phyloP scores from a whole-genome alignment of 805 yeast genomes.

The Starmerella vaccinii region DNA sequence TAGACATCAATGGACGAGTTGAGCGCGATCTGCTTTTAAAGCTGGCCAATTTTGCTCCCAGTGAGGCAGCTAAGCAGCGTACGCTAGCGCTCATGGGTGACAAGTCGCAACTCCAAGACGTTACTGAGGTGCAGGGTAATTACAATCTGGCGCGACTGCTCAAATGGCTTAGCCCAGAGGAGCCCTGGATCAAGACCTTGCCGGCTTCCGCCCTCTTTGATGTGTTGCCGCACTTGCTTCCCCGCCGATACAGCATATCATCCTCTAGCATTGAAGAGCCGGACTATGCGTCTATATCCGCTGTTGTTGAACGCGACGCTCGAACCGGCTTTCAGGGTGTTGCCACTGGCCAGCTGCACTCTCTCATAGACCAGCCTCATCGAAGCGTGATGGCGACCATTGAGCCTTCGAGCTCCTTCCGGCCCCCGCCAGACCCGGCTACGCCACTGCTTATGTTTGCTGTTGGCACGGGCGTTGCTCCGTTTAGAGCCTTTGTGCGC shows the following conservation, averaged over 20 bases:
- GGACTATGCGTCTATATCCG: conserved; percentile 57
- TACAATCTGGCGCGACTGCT: conserved; percentile 46
- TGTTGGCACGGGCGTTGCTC: conserved; percentile 88
- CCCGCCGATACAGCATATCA: conserved; percentile 78
- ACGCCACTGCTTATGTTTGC: conserved; percentile 72
- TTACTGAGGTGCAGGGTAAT: neutral
- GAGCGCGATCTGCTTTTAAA: conserved; percentile 61
- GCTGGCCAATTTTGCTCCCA: conserved; percentile 64
- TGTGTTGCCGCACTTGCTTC: conserved; percentile 56
- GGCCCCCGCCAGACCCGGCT: conserved; percentile 60
- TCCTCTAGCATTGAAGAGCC: conserved; percentile 65
- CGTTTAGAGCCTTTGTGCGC: conserved; percentile 74
- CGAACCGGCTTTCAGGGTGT: conserved; percentile 19
- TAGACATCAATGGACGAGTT: conserved; percentile 71
- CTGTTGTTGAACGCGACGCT: conserved; percentile 51
- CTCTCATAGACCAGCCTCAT: neutral
- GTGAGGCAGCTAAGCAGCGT: conserved; percentile 35
- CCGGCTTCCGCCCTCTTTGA: conserved; percentile 57
- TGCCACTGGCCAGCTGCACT: conserved; percentile 19
- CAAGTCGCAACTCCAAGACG: conserved; percentile 38
- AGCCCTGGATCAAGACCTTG: conserved; percentile 55
- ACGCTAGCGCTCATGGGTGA: conserved; percentile 42
- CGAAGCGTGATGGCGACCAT: neutral
- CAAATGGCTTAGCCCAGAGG: conserved; percentile 44
- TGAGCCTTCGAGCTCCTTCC: conserved; percentile 66